Base-by-base conservation (phyloP, 331 rosid species). In the Pyrus hybrid region DNA sequence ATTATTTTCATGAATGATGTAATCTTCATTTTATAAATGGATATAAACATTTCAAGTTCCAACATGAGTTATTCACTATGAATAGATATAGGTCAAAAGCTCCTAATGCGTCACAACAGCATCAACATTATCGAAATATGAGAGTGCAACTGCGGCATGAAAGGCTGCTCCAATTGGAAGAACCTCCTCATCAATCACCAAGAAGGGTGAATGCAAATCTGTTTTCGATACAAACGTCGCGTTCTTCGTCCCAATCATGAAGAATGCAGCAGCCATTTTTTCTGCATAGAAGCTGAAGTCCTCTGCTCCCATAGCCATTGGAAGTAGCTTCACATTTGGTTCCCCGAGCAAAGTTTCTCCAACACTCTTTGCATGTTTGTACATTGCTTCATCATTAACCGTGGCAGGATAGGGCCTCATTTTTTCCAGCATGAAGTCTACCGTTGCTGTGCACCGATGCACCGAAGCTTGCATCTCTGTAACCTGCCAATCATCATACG, bases 131-230 rank as follows among this genome's bases (percentile, higher is more conserved):
- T 86, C 75, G 37, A 90, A 79, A 85, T 67, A 85, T 18, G 91
- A 80, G 71, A 84, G 79, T 12, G 90, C 88, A 57, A 80, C 90
- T 0, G 89, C 85, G 3, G 90, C 86, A 84, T 87, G 85, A 54
- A 87, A 76, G 56, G 89, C 86, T 35, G 89, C 89, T 60, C 88
- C 91, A 51, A 83, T 81, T 10, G 90, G 90, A 73, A 89, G 93
- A 62, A 76, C 84, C 29, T 82, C 76, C 73, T 87, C 94, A 45
- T 89, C 91, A 28, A 87, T 25, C 4, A 70, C 72, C 49, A 87
- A 62, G 82, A 71, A 68, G 12, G 91, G 87, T 12, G 91, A 83
- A 82, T 86, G 91, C 51, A 83, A 51, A 21, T 20, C 3, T 30
- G 33, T 77, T 32, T 22, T 75, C 25, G 32, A 75, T 37, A 13